Base-by-base conservation (phyloP, 768 basidiomycete genomes). In the Leccinum disarticulatum region DNA sequence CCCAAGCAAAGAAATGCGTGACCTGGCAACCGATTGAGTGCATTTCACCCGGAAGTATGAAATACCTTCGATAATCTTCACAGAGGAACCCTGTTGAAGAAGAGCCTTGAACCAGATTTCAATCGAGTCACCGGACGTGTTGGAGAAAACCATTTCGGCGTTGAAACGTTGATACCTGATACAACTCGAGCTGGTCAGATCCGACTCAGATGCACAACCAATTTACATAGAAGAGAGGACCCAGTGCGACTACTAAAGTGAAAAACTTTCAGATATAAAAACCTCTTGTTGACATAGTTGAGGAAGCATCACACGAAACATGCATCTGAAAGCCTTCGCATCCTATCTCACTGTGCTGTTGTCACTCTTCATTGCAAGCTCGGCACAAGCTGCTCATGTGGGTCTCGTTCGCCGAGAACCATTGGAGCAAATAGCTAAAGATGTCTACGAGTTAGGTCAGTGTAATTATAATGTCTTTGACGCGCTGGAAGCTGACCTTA, bases 351-450 rank as follows among this genome's bases (percentile, higher is more conserved):
- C 19, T 25, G 5, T 15, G 13, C 11, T 61, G 25, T 28, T 59
- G 38, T 30, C 52, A 30, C 25, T 61, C 52, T 49, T 49, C 52
- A 17, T 59, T 6, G n/a, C 48, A 11, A 55, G 60, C 11, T 4
- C 38, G 25, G 53, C n/a, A 9, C 57, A 50, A 46, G 57, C 52
- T 6, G 1, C 8, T 13, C 53, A 57, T 51, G 49, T 54, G 3
- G 38, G 10, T 19, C 38, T 35, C 3, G 41, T 43, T 25, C 19
- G 5, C 6, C 50, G 50, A 8, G 50, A 52, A 8, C 15, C 25
- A 25, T 48, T 27, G 25, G 9, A 27, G 6, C 22, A 22, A 25
- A 13, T 13, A 27, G 47, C 14, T 48, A 9, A n/a, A 48, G 25
- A 27, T 11, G 17, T 25, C 10, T 11, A 48, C 13, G 13, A 22